Evolutionary conservation across 2,329 filamentous ascomycete genomes (phyloP).

Genomic region (Ceratocystis harringtonii): DNA sequence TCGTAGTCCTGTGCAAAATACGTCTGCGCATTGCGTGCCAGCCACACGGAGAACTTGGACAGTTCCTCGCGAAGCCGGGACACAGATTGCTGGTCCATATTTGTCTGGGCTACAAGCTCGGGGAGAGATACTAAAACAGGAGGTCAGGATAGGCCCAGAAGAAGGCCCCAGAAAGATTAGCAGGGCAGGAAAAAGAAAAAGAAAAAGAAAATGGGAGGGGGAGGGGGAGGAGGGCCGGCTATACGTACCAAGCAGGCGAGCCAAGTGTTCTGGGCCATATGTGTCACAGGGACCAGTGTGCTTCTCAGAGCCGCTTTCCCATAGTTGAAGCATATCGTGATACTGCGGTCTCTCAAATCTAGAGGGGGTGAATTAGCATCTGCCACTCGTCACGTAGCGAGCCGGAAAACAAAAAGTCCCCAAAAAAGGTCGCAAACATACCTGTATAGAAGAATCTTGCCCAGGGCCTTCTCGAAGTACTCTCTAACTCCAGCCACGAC

Average conservation of each 20-base stretch:
- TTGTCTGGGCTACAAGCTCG: constrained; percentile 89
- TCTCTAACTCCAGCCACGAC: constrained; percentile 72
- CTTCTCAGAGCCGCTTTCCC: constrained; percentile 46
- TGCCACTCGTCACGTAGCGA: not conserved
- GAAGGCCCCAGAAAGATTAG: not conserved
- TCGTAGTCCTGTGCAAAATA: constrained; percentile 73
- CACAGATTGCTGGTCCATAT: constrained; percentile 90
- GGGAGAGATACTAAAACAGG: constrained; percentile 58
- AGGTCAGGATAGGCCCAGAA: not conserved
- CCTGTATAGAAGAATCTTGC: constrained; percentile 76
- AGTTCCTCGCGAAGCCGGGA: constrained; percentile 80
- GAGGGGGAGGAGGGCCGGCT: not conserved
- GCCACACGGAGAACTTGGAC: constrained; percentile 70
- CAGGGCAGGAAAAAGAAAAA: not conserved
- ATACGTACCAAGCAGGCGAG: constrained; percentile 67
- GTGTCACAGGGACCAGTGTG: constrained; percentile 62
- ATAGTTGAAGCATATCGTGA: constrained; percentile 56
- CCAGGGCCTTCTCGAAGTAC: constrained; percentile 85
- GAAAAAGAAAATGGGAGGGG: not conserved
- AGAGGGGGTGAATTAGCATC: not conserved
- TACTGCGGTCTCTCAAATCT: constrained; percentile 88
- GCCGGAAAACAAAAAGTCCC: not conserved
- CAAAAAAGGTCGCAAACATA: constrained; percentile 24
- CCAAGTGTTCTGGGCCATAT: constrained; percentile 85
- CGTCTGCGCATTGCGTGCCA: constrained; percentile 57